phyloP scores from a whole-genome alignment of 768 basidiomycete species.

The Neoboletus brunneissimus region DNA sequence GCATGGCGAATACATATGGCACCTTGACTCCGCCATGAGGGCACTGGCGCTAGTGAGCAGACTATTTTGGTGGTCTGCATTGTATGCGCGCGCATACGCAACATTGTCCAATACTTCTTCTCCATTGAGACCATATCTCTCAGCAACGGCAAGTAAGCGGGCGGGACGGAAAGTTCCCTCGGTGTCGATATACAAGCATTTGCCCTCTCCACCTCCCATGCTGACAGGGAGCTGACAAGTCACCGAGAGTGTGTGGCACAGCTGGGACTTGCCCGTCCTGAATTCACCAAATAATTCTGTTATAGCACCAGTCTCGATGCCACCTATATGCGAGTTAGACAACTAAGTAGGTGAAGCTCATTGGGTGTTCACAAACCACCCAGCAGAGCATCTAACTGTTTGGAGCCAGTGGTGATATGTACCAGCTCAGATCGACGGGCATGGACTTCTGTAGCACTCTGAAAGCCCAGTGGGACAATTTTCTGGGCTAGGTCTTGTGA shows the following conservation, averaged over 20 bases:
- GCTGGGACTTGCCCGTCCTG: conserved; percentile 95
- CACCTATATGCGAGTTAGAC: conserved; percentile 49
- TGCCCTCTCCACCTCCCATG: conserved; percentile 99
- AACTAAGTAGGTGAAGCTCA: conserved; percentile 1
- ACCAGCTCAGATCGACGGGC: conserved; percentile 92
- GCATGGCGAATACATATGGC: conserved; percentile 23
- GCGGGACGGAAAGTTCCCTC: conserved; percentile 99
- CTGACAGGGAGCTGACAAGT: conserved; percentile 95
- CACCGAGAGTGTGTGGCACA: conserved; percentile 97
- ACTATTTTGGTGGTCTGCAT: conserved; percentile 94
- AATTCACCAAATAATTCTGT: conserved; percentile 99
- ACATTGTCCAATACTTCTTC: conserved; percentile 99
- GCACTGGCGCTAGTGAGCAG: conserved; percentile 90
- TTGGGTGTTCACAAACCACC: conserved; percentile 57
- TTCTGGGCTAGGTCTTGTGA: conserved; percentile 66
- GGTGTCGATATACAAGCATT: conserved; percentile 98
- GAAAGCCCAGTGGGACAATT: conserved; percentile 95
- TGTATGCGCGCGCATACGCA: conserved; percentile 97
- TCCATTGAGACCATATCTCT: conserved; percentile 93
- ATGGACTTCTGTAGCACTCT: conserved; percentile 97
- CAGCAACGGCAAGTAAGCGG: conserved; percentile 90
- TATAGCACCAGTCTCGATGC: conserved; percentile 97
- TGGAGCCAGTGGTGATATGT: conserved; percentile 94
- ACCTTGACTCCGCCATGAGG: conserved; percentile 99
- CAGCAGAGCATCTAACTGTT: conserved; percentile 91